Conservation (phyloP, 495 filamentous ascomycete genomes). For the Hyphodiscus hymeniophilus region DNA sequence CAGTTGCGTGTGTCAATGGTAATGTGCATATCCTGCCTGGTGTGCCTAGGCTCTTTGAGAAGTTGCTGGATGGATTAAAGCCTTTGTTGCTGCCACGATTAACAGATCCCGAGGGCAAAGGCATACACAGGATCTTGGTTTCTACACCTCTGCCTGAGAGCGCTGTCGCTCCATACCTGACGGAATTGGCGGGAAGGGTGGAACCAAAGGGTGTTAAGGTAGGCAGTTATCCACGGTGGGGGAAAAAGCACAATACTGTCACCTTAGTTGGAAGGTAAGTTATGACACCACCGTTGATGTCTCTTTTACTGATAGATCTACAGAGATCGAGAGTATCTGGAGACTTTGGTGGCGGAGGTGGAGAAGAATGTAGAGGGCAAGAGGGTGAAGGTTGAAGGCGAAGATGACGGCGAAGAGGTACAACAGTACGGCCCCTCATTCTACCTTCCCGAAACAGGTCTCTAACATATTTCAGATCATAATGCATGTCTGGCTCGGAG, state of each 20-base stretch:
- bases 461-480: neutral
- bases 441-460: neutral
- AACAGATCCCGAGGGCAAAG: conserved; percentile 70
- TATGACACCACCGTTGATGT: neutral
- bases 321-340: conserved; percentile 40
- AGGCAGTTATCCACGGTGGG: conserved; percentile 94
- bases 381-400: conserved; percentile 34
- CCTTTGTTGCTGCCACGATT: conserved; percentile 58
- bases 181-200: conserved; percentile 63
- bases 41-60: conserved; percentile 75
- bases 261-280: conserved; percentile 69
- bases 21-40: conserved; percentile 93
- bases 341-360: conserved; percentile 43
- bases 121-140: conserved; percentile 67
- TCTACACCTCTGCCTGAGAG: conserved; percentile 85
- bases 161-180: conserved; percentile 71
- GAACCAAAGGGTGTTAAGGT: conserved; percentile 75
- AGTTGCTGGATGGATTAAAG: conserved; percentile 68
- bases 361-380: conserved; percentile 36
- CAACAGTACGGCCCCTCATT: conserved; percentile 4
- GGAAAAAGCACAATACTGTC: conserved; percentile 78
- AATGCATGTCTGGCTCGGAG: too few species aligned
- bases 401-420: conserved; percentile 28
- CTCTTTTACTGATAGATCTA: conserved; percentile 10
- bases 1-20: conserved; percentile 75